These are phyloP conservation scores for Yarrowia hollandica DNA, from an alignment of 805 yeast species.

Conservation along the genomic window DNA sequence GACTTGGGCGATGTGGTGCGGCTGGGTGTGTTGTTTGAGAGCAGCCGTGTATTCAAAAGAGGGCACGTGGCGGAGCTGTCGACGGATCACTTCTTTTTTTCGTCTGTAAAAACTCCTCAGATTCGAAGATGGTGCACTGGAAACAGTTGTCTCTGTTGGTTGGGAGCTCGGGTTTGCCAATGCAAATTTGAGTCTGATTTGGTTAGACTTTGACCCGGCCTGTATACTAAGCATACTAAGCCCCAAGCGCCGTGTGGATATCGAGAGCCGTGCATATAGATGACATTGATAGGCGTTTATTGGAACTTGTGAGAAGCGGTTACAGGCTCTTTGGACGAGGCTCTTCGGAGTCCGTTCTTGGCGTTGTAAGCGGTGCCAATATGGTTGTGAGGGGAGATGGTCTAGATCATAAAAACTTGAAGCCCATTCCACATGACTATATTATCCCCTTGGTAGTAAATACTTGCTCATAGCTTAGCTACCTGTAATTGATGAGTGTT, in stretches of 20 bases:
- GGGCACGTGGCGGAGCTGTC: neutral
- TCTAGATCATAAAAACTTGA: too few relatives aligned
- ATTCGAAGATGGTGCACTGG: too few relatives aligned
- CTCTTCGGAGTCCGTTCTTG: too few relatives aligned
- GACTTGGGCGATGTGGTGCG: neutral
- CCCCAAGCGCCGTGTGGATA: conserved; percentile 18
- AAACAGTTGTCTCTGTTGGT: neutral
- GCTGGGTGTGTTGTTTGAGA: neutral
- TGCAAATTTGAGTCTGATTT: conserved; percentile 14
- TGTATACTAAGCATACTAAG: neutral
- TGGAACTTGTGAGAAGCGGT: neutral
- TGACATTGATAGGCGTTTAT: neutral
- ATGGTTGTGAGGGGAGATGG: too few relatives aligned
- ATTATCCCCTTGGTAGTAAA: too few relatives aligned
- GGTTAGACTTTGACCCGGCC: neutral
- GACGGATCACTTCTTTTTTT: too few relatives aligned
- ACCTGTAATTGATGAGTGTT: too few relatives aligned
- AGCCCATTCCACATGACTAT: too few relatives aligned
- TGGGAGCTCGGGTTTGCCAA: conserved; percentile 6
- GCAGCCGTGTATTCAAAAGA: neutral
- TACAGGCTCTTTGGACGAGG: too few relatives aligned
- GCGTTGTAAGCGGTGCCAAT: too few relatives aligned
- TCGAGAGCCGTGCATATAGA: neutral
- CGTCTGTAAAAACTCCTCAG: too few relatives aligned
- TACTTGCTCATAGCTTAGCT: too few relatives aligned